Percentiles rank a stretch among this genome's conserved stretches.
These are phyloP conservation scores for Groenewaldozyma auringiensis DNA, from an alignment of 1,139 yeast species.

Conservation along the genomic window DNA sequence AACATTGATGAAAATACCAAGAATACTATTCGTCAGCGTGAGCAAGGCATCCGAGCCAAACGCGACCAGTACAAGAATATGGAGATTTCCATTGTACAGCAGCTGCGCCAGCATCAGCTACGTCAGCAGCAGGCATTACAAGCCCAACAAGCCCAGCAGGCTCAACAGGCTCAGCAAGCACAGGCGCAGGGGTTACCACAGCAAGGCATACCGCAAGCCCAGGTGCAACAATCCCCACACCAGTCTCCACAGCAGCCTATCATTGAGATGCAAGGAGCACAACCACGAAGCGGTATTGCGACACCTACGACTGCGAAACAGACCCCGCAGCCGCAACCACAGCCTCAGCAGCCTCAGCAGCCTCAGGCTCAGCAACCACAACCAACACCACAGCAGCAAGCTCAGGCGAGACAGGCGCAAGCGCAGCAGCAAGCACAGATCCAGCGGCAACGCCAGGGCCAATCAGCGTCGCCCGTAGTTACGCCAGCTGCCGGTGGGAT, in stretches of 20 bases:
- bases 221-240: neutral
- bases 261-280: neutral
- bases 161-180: slow-evolving; percentile 9
- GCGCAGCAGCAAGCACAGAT: neutral
- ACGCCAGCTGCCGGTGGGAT: slow-evolving; percentile 4
- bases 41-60: slow-evolving; percentile 20
- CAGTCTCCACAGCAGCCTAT: slow-evolving; percentile 6
- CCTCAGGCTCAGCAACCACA: slow-evolving; percentile 2
- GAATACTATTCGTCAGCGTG: slow-evolving; percentile 18
- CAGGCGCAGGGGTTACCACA: slow-evolving; percentile 13
- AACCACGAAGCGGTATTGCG: too few relatives aligned
- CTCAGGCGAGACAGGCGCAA: slow-evolving; percentile 4
- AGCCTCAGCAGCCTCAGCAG: neutral
- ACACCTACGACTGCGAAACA: too few relatives aligned
- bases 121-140: slow-evolving; percentile 12
- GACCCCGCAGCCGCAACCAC: slow-evolving; percentile 4
- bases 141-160: slow-evolving; percentile 20
- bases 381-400: slow-evolving; percentile 1
- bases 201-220: slow-evolving; percentile 8
- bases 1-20: slow-evolving; percentile 19
- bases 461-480: slow-evolving; percentile 7
- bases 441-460: neutral
- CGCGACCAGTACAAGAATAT: slow-evolving; percentile 20
- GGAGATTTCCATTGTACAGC: slow-evolving; percentile 24
- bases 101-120: slow-evolving; percentile 24